Percentiles rank a stretch among this genome's conserved stretches.
Evolutionary conservation across 116 monocot genomes (phyloP).

Genomic region (Dioscorea cayenensis): DNA sequence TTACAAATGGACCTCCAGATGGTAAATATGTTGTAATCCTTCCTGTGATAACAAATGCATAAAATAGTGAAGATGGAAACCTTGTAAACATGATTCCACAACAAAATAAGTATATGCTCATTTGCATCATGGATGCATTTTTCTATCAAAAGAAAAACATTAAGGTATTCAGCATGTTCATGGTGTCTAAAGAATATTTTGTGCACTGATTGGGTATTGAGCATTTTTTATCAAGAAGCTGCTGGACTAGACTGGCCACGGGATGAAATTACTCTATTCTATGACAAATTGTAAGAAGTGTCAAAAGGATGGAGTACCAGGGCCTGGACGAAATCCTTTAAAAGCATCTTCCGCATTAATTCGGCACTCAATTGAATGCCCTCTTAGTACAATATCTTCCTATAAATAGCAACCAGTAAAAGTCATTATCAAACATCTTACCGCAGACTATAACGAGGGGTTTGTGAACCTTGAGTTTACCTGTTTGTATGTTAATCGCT

Average conservation of each 20-base stretch:
- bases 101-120: no score
- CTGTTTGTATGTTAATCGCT: slow-evolving; percentile 73
- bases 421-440: slow-evolving; percentile 7
- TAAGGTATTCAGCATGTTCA: no score
- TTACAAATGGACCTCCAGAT: slow-evolving; percentile 90
- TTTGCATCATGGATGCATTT: no score
- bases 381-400: slow-evolving; percentile 95
- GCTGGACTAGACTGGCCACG: no score
- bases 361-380: slow-evolving; percentile 97
- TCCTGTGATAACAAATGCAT: slow-evolving; percentile 34
- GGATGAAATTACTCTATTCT: no score
- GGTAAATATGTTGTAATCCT: slow-evolving; percentile 88
- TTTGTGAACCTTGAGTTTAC: slow-evolving; percentile 13
- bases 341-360: slow-evolving; percentile 99
- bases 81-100: neutral
- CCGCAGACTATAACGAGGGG: neutral
- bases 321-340: slow-evolving; percentile 95
- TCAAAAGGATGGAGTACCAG: slow-evolving; percentile 42
- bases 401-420: slow-evolving; percentile 18
- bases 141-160: no score
- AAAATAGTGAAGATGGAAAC: neutral
- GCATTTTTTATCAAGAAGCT: no score
- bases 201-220: no score
- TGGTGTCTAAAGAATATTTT: no score
- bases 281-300: neutral